Evolutionary conservation across 2,329 filamentous ascomycete genomes (phyloP), one percentile per base, ranked within the genome.

Genomic region (Monosporascus sp.): DNA sequence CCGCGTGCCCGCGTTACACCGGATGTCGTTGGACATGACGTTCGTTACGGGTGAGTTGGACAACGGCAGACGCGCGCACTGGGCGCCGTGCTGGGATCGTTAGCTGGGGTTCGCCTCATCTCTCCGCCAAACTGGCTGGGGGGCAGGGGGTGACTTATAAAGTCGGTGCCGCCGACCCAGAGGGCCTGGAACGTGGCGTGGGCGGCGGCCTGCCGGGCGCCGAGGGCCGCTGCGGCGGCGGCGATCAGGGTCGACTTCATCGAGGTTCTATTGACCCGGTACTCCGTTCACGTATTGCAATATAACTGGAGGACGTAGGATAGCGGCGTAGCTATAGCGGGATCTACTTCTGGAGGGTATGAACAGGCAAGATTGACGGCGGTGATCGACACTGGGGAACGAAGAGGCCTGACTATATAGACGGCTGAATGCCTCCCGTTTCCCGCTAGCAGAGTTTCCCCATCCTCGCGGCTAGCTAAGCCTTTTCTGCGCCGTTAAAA

Each of bases 151-250:
- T 3, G 37, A 58, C 61, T 63, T 62, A 64, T 64, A 60, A 60
- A 59, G 53, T 72, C 76, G 15, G 72, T 68, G 6, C 72, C 75
- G 51, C 77, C 69, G 20, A 78, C 69, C 74, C 75, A 79, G 37
- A 79, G 68, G 37, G 77, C 66, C 57, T 81, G 78, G 68, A 79
- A 81, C 39, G 72, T 76, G 47, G 79, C 75, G 54, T 82, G 79
- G 41, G 70, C 72, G 44, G 72, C 62, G 9, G 71, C 74, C 18
- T 68, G 56, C 14, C 64, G 62, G 7, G 68, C 70, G 41, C 67
- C 64, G 22, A 74, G 52, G 18, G 66, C 69, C 18, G 65, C 61
- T 9, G 68, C 51, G 15, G 63, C 58, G 25, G 63, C 58, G 27
- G 36, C 31, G 31, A 34, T 34, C 31, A 70, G 41, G 25, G 62